Base-by-base conservation (phyloP, 2,329 filamentous ascomycete genomes). In the Colletotrichum ledebouriae region DNA sequence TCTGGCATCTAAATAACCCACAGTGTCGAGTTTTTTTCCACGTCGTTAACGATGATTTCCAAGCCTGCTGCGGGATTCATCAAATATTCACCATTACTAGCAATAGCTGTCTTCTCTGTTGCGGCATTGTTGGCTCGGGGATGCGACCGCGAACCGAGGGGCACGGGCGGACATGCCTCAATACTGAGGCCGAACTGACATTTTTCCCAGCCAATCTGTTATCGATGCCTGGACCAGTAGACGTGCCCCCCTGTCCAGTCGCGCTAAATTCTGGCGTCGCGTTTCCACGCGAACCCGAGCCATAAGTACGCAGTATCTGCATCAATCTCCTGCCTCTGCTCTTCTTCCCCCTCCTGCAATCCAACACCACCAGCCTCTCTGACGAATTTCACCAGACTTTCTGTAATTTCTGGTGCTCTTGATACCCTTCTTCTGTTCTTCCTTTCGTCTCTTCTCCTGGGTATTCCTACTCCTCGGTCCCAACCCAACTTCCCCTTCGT, bases 251-350 rank as follows among this genome's bases (percentile, higher is more conserved):
- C 34, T 63, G 39, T 57, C 57, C 15, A 49, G 65, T 70, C 69
- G 57, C 65, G 69, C 68, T 70, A 70, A 66, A 63, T 29, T 62
- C 50, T 67, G 67, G 69, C 65, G 69, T 69, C 66, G 69, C 69
- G 69, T 69, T 60, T 65, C 67, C 64, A 70, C 69, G 69, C 69
- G 69, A 70, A 67, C 58, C 37, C 41, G 44, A 29, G 52, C 57
- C 59, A 65, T 70, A 70, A 70, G 66, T 29, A 29, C 29, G 29
- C 29, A 29, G 29, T 70, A 70, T 59, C 68, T 69, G 58, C 68
- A 64, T 55, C 68, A 9, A 69, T 47, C 66, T 63, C 59, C 65
- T 50, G 59, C 58, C 17, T 41, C 49, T 29, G 7, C 9, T 47
- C 29, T 44, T 46, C 50, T 55, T 57, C 49, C 59, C 58, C 50